Percentiles rank a stretch among this genome's conserved stretches.
phyloP scores from a whole-genome alignment of 768 basidiomycete species.

The Sutorius australiensis region DNA sequence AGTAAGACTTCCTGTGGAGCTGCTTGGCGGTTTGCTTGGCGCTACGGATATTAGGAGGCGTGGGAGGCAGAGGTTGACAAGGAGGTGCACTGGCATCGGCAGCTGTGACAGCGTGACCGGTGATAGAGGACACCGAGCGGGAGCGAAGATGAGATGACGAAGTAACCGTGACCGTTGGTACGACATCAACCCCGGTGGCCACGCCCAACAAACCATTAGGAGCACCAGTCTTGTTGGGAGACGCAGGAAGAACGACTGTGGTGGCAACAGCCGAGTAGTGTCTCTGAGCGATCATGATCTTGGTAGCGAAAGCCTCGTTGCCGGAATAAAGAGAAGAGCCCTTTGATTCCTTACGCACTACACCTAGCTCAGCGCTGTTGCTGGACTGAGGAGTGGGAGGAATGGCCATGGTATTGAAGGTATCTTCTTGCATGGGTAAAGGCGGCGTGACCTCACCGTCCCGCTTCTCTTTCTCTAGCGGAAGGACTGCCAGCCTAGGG shows the following conservation, averaged over 20 bases:
- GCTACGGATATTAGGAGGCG: conserved; percentile 62
- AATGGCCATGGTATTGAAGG: conserved; percentile 37
- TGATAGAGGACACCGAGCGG: conserved; percentile 54
- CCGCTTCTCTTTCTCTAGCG: conserved; percentile 36
- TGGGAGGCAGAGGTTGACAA: conserved; percentile 66
- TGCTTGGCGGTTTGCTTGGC: conserved; percentile 47
- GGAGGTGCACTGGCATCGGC: conserved; percentile 50
- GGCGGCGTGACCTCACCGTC: conserved; percentile 50
- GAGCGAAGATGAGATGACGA: conserved; percentile 51
- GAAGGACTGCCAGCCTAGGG: conserved; percentile 68
- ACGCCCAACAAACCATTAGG: conserved; percentile 17
- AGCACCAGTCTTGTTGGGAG: conserved; percentile 37
- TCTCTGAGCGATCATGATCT: conserved; percentile 68
- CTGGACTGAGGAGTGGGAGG: conserved; percentile 54
- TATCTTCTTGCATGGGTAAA: conserved; percentile 55
- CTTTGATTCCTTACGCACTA: conserved; percentile 49
- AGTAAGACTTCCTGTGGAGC: conserved; percentile 61
- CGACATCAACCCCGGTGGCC: conserved; percentile 32
- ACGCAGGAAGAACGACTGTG: conserved; percentile 53
- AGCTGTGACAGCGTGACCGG: conserved; percentile 28
- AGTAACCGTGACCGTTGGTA: conserved; percentile 25
- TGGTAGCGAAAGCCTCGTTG: conserved; percentile 48
- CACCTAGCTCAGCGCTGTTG: conserved; percentile 55
- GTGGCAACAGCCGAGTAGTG: conserved; percentile 71
- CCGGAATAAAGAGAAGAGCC: conserved; percentile 47